Conservation (phyloP, 345 rosid genomes). For the Aquilaria sinensis region DNA sequence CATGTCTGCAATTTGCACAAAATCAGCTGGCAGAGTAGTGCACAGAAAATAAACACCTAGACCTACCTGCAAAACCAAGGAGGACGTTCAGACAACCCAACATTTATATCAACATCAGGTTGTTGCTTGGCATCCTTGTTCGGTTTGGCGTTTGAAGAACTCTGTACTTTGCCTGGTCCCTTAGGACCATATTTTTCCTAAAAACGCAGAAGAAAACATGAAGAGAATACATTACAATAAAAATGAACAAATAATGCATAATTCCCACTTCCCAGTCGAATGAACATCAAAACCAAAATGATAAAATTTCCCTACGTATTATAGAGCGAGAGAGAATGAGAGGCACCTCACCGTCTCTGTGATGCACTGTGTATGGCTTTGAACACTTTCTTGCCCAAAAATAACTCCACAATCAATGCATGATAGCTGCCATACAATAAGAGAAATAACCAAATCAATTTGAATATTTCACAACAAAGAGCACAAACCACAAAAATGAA, state of each 20-base stretch:
- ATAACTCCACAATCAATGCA: conserved; percentile 89
- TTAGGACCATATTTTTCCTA: conserved; percentile 98
- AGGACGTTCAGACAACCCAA: conserved; percentile 72
- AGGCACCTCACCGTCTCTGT: conserved; percentile 63
- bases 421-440: conserved; percentile 46
- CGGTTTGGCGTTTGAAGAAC: conserved; percentile 55
- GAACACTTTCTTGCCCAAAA: conserved; percentile 73
- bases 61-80: conserved; percentile 95
- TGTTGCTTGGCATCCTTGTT: conserved; percentile 47
- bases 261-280: neutral
- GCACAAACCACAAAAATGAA: too few species aligned
- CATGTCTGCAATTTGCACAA: too few species aligned
- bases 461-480: too few species aligned
- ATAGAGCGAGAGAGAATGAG: neutral
- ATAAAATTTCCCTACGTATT: too few species aligned
- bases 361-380: conserved; percentile 82
- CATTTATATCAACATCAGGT: conserved; percentile 61
- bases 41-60: neutral
- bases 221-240: conserved; percentile 1
- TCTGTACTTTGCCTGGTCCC: conserved; percentile 45
- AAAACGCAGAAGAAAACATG: conserved; percentile 3
- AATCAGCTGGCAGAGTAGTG: too few species aligned
- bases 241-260: neutral
- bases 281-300: neutral
- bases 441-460: neutral